Evolutionary conservation across 441 rosid species (phyloP), one percentile per base, ranked within the genome.

Genomic region (Gossypium lobatum): DNA sequence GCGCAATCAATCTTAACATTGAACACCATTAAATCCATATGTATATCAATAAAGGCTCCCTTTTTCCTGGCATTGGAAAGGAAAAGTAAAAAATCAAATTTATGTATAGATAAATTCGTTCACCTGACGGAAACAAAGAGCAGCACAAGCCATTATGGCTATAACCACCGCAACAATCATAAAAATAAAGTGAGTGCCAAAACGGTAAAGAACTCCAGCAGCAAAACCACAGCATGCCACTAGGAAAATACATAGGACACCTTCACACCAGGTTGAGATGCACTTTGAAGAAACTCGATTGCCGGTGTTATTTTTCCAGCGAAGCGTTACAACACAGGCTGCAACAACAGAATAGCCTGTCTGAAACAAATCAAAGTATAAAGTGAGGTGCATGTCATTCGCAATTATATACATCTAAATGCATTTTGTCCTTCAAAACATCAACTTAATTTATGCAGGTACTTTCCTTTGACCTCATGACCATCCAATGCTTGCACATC

Each of bases 301-400:
- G 52, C 65, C 75, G 28, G 83, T 75, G 80, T 82, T 89, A 80
- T 91, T 97, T 65, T 89, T 85, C 93, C 88, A 84, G 54, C 97
- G 93, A 78, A 93, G 89, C 17, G 91, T 83, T 61, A 95, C 88
- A 72, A 95, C 91, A 74, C 91, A 91, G 54, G 98, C 98, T 58
- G 98, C 91, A 81, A 95, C 99, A 68, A 95, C 98, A 65, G 98
- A 95, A 77, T 95, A 95, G 67, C 98, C 97, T 34, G 98, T 95
- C 99, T 93, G 91, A 85, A 84, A 79, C 62, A 81, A 67, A 20
- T 37, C 55, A 74, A 58, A 75, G 67, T n/a, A 71, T 21, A 17
- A 71, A 4, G 55, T 63, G 16, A 79, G 62, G 71, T 54, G 69
- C 57, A 59, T 13, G 69, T 53, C 13, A 17, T 65, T 59, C 2